phyloP scores from a whole-genome alignment of 78 protist species.

The Goniomonas avonlea region DNA sequence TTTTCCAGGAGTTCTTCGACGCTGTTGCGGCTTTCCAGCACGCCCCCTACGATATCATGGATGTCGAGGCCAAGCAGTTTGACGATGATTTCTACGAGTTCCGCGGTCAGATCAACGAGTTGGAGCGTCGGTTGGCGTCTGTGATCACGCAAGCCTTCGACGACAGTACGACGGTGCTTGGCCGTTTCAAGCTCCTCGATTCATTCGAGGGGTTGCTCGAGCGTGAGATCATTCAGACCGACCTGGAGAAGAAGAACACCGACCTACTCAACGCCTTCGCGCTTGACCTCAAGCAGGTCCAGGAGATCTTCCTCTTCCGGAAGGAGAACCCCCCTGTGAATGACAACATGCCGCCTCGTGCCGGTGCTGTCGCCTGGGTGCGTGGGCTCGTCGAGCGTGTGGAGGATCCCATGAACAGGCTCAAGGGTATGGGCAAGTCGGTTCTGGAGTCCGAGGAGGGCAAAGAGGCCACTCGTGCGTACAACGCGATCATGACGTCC shows the following conservation, averaged over 20 bases:
- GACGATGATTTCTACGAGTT: constrained; percentile 1
- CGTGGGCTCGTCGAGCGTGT: constrained; percentile 43
- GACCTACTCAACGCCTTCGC: constrained; percentile 32
- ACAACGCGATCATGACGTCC: neutral
- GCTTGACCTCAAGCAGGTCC: constrained; percentile 32
- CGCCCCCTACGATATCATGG: constrained; percentile 6
- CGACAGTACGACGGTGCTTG: constrained; percentile 34
- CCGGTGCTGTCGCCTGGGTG: constrained; percentile 52
- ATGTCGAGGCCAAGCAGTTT: constrained; percentile 25
- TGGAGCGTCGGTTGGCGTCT: constrained; percentile 4
- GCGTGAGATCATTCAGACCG: constrained; percentile 35
- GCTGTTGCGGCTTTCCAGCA: neutral
- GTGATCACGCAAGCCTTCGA: constrained; percentile 35
- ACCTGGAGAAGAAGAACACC: constrained; percentile 31
- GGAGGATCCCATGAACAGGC: constrained; percentile 26
- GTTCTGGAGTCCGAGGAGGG: neutral
- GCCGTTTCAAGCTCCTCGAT: constrained; percentile 54
- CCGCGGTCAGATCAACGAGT: neutral
- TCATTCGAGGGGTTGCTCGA: constrained; percentile 54
- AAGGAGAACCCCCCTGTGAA: constrained; percentile 39
- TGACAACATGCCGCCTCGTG: constrained; percentile 48
- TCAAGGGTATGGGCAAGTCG: neutral
- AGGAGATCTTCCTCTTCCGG: constrained; percentile 27
- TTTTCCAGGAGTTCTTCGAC: constrained; percentile 13
- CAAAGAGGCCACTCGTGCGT: constrained; percentile 16